These are phyloP conservation scores for Calonectria hawksworthii DNA, from an alignment of 2,329 filamentous ascomycete genomes.

Conservation along the genomic window DNA sequence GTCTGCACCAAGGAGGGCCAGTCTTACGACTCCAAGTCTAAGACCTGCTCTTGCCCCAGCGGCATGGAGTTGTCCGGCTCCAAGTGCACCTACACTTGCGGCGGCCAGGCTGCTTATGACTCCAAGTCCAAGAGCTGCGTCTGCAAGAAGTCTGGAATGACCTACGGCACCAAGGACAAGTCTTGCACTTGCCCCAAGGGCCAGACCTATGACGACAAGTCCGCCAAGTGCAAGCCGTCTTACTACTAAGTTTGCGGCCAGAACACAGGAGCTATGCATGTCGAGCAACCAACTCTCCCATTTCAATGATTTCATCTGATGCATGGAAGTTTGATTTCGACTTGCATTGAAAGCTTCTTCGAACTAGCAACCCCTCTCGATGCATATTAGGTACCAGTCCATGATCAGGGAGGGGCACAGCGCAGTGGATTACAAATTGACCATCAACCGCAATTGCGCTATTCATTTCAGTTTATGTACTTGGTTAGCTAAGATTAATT, in stretches of 20 bases:
- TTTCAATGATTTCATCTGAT: neutral
- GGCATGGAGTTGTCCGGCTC: conserved; percentile 3
- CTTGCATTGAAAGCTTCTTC: neutral
- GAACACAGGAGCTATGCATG: too few relatives aligned
- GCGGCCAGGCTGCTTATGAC: neutral
- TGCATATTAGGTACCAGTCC: neutral
- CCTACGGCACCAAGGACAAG: neutral
- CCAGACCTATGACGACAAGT: neutral
- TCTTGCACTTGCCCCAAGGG: neutral
- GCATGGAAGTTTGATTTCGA: neutral
- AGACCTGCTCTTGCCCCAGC: conserved; percentile 31
- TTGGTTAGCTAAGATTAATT: neutral
- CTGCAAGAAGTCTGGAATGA: neutral
- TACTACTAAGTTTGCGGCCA: neutral
- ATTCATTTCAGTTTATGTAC: neutral
- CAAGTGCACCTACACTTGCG: neutral
- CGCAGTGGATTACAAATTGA: neutral
- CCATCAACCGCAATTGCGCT: neutral
- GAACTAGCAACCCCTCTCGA: neutral
- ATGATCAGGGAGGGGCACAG: neutral
- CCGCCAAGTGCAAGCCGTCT: neutral
- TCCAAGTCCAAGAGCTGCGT: neutral
- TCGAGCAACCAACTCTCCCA: neutral
- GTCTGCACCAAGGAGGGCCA: neutral
- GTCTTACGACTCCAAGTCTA: conserved; percentile 11